phyloP scores from a whole-genome alignment of 768 basidiomycete species.

The Boletus coccyginus region DNA sequence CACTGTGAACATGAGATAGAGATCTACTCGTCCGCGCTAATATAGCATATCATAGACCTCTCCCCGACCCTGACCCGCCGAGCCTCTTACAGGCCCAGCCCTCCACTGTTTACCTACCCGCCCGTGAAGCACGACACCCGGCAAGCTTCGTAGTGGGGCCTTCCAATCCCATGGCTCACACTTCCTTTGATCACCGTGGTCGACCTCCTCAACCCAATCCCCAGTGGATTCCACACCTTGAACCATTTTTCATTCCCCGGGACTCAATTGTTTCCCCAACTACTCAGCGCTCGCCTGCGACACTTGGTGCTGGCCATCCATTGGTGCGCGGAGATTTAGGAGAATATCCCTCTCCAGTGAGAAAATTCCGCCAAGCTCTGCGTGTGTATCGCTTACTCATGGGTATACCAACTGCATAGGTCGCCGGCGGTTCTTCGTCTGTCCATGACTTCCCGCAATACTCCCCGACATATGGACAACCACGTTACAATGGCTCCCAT shows the following conservation, averaged over 20 bases:
- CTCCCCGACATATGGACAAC: no score
- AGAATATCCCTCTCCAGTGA: background rate
- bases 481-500: background rate
- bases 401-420: background rate
- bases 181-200: background rate
- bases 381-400: background rate
- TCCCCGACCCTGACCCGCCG: background rate
- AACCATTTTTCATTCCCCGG: background rate
- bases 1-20: background rate
- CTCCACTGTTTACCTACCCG: no score
- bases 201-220: background rate
- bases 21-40: background rate
- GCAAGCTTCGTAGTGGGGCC: background rate
- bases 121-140: background rate
- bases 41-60: background rate
- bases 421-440: background rate
- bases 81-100: background rate
- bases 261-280: background rate
- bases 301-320: fast-evolving
- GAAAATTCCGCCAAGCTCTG: background rate
- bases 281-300: no score
- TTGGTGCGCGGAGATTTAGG: no score
- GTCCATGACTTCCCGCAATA: fast-evolving
- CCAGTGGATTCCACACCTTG: background rate
- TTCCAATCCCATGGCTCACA: background rate